Evolutionary conservation across 1,284 basidiomycete species (phyloP), one percentile per base, ranked within the genome.

Genomic region (Boletellus sp.): DNA sequence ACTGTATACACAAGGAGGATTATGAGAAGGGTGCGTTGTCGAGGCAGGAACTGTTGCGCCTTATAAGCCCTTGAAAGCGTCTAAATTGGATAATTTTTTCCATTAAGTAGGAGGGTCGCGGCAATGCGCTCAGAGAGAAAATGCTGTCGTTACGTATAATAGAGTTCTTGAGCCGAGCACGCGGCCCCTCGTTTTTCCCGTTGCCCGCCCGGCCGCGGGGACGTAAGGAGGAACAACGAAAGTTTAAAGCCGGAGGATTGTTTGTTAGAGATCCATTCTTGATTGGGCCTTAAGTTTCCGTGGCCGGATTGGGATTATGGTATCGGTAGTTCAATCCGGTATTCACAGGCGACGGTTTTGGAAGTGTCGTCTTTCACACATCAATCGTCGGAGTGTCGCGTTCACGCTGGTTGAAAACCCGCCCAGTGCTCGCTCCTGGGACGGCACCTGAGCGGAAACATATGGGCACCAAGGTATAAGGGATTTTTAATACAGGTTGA

Each of bases 381-480:
- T 14, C 2, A 27, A 10, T 27, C 4, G 5, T 5, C 26, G 26
- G 4, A 13, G 14, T n/a, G 29, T 16, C 29, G 23, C 14, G 19
- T n/a, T n/a, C n/a, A n/a, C n/a, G n/a, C n/a, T n/a, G n/a, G n/a
- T n/a, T n/a, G n/a, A n/a, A n/a, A n/a, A n/a, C n/a, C n/a, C n/a
- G n/a, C n/a, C n/a, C n/a, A n/a, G n/a, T n/a, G n/a, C n/a, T n/a
- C n/a, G n/a, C n/a, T n/a, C n/a, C n/a, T n/a, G n/a, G n/a, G n/a
- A 43, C 44, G 63, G 60, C 23, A 35, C n/a, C 61, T 61, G 56
- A 50, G 60, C 60, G 60, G 62, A 59, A 38, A 45, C 60, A 56
- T 39, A n/a, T n/a, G n/a, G 45, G 20, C 29, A 30, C 29, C n/a
- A n/a, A 7, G 27, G n/a, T 29, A 7, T 49, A 39, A 53, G 52